phyloP scores from a whole-genome alignment of 768 basidiomycete species.

The Boletus sp. region DNA sequence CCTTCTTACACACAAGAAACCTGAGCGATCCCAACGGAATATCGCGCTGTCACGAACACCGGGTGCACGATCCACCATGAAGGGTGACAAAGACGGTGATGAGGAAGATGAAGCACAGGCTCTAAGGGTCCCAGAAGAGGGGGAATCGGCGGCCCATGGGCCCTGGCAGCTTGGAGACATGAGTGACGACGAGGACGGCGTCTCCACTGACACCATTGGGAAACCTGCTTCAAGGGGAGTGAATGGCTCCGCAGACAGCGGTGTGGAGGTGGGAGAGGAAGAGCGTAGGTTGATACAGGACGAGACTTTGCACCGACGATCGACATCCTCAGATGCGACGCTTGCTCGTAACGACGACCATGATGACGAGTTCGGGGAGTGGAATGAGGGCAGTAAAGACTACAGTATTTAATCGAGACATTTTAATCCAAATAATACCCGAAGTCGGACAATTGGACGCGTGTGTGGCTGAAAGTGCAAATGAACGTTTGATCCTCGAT shows the following conservation, averaged over 20 bases:
- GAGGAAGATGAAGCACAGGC: slow-evolving; percentile 41
- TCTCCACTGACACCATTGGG: slow-evolving; percentile 37
- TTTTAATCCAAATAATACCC: not conserved
- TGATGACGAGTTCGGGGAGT: slow-evolving; percentile 36
- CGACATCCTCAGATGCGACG: slow-evolving; percentile 38
- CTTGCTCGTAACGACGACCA: slow-evolving; percentile 20
- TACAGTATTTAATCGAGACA: not conserved
- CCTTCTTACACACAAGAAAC: slow-evolving; percentile 91
- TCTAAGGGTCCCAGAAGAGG: slow-evolving; percentile 35
- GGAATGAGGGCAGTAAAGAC: slow-evolving; percentile 19
- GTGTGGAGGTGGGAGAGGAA: slow-evolving; percentile 36
- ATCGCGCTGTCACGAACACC: slow-evolving; percentile 25
- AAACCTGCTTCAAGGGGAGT: slow-evolving; percentile 22
- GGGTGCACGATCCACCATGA: slow-evolving; percentile 25
- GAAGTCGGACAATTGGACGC: not conserved
- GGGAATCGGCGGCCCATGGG: slow-evolving; percentile 33
- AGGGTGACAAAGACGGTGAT: slow-evolving; percentile 8
- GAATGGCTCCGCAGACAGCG: slow-evolving; percentile 9
- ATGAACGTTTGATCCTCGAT: too few species aligned
- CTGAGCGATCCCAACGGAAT: slow-evolving; percentile 44
- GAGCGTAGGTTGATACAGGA: slow-evolving; percentile 41
- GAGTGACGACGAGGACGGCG: slow-evolving; percentile 62
- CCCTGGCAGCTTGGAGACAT: slow-evolving; percentile 74
- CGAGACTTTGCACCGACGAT: slow-evolving; percentile 31
- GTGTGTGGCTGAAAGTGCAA: slow-evolving; percentile 17